These are phyloP conservation scores for Aspergillus heteromorphus DNA, from an alignment of 495 filamentous ascomycete genomes.

Conservation along the genomic window DNA sequence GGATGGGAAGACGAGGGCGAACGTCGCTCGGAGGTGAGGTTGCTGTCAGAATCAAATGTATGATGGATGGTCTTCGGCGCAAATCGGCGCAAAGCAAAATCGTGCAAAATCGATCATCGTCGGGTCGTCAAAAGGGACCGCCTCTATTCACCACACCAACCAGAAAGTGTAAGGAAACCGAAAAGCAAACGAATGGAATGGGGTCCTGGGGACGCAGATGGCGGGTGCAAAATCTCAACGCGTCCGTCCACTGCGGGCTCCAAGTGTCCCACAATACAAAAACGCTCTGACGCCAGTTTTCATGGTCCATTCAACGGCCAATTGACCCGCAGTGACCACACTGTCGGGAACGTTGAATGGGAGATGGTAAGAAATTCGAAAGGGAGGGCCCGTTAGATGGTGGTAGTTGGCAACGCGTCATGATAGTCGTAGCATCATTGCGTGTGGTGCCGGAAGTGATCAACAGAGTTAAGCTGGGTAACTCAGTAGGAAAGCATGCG, in stretches of 20 bases:
- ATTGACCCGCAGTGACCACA: constrained; percentile 2
- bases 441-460: background rate
- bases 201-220: background rate
- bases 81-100: background rate
- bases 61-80: background rate
- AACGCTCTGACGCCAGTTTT: background rate
- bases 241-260: constrained; percentile 3
- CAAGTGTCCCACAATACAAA: constrained; percentile 6
- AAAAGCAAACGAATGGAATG: constrained; percentile 18
- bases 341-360: background rate
- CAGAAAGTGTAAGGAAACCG: constrained; percentile 6
- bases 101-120: background rate
- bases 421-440: background rate
- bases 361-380: background rate
- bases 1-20: background rate
- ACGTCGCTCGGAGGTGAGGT: constrained; percentile 11
- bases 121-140: constrained; percentile 8
- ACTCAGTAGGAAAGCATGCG: constrained; percentile 68
- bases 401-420: background rate
- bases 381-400: background rate
- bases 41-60: background rate
- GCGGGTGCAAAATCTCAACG: background rate
- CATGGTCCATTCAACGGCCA: background rate
- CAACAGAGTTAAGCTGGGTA: background rate
- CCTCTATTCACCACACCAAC: constrained; percentile 1